phyloP scores from a whole-genome alignment of 2,329 filamentous ascomycete species.

The Colletotrichum echinochloae region DNA sequence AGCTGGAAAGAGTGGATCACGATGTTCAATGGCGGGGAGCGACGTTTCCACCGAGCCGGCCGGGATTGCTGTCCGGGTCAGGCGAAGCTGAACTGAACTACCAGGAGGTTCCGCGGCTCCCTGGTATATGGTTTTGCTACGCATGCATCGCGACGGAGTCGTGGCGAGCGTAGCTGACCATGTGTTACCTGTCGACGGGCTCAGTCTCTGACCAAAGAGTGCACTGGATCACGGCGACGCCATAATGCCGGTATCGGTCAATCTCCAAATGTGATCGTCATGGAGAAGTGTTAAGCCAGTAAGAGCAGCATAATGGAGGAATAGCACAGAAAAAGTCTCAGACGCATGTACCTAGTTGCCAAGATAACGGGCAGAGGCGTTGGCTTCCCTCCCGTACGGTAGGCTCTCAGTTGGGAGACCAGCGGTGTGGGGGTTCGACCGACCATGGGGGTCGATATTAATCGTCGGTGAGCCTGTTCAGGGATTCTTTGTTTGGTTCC shows the following conservation, averaged over 20 bases:
- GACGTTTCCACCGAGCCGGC: slow-evolving; percentile 9
- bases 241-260: slow-evolving; percentile 32
- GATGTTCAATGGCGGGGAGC: background rate
- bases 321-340: slow-evolving; percentile 18
- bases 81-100: slow-evolving; percentile 12
- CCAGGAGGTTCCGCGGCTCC: slow-evolving; percentile 19
- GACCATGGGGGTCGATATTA: slow-evolving; percentile 1
- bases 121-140: slow-evolving; percentile 24
- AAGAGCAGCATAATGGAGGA: background rate
- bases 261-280: background rate
- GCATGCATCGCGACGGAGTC: slow-evolving; percentile 28
- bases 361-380: slow-evolving; percentile 17
- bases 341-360: background rate
- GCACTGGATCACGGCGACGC: slow-evolving; percentile 1
- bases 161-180: background rate
- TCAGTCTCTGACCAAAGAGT: background rate
- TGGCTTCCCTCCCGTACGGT: slow-evolving; percentile 17
- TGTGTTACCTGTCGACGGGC: slow-evolving; percentile 1
- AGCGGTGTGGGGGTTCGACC: slow-evolving; percentile 33
- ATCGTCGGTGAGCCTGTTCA: slow-evolving; percentile 34
- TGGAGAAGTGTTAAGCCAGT: background rate
- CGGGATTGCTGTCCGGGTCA: slow-evolving; percentile 17
- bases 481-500: slow-evolving; percentile 6
- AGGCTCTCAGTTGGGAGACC: background rate
- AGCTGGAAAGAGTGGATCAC: slow-evolving; percentile 17